Evolutionary conservation across 192 early-diverging fungal species (phyloP).

Genomic region (Backusella tarrabulga): DNA sequence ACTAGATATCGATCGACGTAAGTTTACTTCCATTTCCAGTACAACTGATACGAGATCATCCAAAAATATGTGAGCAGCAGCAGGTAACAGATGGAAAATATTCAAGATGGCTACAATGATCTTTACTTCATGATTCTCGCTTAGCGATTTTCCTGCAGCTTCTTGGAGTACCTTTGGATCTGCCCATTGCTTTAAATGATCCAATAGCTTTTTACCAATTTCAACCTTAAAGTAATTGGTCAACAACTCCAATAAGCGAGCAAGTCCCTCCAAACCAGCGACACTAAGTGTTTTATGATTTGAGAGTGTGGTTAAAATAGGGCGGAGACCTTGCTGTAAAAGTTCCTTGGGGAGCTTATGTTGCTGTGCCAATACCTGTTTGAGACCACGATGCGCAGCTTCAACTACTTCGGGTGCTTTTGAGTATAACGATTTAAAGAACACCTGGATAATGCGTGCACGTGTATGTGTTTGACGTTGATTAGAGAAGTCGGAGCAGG

Average conservation of each 20-base stretch:
- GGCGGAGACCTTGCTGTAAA: constrained; percentile 92
- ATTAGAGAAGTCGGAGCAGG: constrained; percentile 75
- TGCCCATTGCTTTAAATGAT: constrained; percentile 94
- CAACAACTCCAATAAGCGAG: constrained; percentile 87
- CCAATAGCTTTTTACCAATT: constrained; percentile 96
- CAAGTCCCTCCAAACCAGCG: constrained; percentile 89
- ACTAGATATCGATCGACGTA: constrained; percentile 83
- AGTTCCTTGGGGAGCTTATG: constrained; percentile 93
- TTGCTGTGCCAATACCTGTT: constrained; percentile 74
- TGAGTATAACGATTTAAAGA: constrained; percentile 98
- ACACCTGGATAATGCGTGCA: constrained; percentile 91
- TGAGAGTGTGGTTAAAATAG: constrained; percentile 93
- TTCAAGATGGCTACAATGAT: constrained; percentile 94
- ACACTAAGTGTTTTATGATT: constrained; percentile 95
- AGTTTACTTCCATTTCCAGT: constrained; percentile 78
- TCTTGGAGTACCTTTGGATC: constrained; percentile 82
- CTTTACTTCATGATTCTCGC: constrained; percentile 90
- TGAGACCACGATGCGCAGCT: constrained; percentile 87
- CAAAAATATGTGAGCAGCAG: constrained; percentile 89
- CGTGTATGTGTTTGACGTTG: constrained; percentile 75
- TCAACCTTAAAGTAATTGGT: constrained; percentile 99
- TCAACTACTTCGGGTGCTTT: constrained; percentile 95
- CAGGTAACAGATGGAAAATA: constrained; percentile 89
- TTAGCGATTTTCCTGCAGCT: constrained; percentile 76
- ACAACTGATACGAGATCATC: constrained; percentile 88